Percentiles rank a stretch among this genome's conserved stretches.
Conservation (phyloP, 495 filamentous ascomycete species). For the Jackrogersella minutella region DNA sequence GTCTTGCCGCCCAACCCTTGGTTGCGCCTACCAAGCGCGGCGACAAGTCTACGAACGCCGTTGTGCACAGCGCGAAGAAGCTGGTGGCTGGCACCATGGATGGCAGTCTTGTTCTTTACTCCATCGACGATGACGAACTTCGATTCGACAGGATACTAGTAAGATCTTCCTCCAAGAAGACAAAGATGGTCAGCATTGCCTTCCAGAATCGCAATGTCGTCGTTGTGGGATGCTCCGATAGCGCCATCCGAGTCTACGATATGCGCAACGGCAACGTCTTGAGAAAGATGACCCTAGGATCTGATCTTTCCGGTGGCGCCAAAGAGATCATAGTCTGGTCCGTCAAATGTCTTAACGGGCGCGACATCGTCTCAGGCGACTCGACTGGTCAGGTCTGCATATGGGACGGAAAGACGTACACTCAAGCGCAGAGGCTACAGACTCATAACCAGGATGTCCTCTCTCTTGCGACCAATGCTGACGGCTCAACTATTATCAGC, state of each 20-base stretch:
- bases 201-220: constrained; percentile 86
- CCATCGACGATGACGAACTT: constrained; percentile 82
- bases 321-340: constrained; percentile 93
- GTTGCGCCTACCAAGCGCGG: constrained; percentile 28
- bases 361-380: constrained; percentile 92
- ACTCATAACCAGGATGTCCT: constrained; percentile 90
- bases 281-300: constrained; percentile 83
- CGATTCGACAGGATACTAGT: constrained; percentile 73
- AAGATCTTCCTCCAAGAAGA: constrained; percentile 77
- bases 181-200: constrained; percentile 84
- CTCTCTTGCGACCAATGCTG: constrained; percentile 77
- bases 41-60: constrained; percentile 28
- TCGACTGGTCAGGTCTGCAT: constrained; percentile 92
- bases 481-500: constrained; percentile 86
- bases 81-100: constrained; percentile 92
- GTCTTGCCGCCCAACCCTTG: constrained; percentile 84
- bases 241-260: constrained; percentile 89
- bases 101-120: constrained; percentile 84
- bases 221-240: constrained; percentile 91
- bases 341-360: constrained; percentile 83
- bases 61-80: constrained; percentile 63
- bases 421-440: constrained; percentile 82
- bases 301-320: constrained; percentile 74
- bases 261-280: constrained; percentile 76
- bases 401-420: constrained; percentile 92